Evolutionary conservation across 2,329 filamentous ascomycete species (phyloP), one percentile per base, ranked within the genome.

Genomic region (Dothiorella sarmentorum): DNA sequence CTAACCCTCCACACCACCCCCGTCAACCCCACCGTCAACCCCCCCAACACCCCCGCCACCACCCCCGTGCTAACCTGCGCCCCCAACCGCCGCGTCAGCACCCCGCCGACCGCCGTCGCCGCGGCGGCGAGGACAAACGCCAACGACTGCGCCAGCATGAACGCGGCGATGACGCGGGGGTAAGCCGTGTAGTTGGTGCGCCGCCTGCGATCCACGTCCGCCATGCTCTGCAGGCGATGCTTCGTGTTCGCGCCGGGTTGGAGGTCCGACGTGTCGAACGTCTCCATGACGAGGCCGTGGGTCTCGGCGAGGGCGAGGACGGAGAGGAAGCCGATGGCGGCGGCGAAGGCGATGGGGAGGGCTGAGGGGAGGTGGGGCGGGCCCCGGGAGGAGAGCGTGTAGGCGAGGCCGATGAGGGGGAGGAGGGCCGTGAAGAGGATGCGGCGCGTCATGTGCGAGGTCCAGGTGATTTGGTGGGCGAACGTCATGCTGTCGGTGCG

Each of bases 201-300:
- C 45, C 82, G 78, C 31, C 75, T 69, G 17, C 73, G 69, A 27
- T 75, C 73, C 20, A 73, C 71, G 13, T 74, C 71, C 3, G 76
- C 73, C 68, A 81, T 73, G 57, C 64, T 78, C 67, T 78, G 65
- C 18, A 78, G 66, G 0, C 78, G 73, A 64, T 80, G 78, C 24
- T 66, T 69, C 26, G 75, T 78, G 58, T 82, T 88, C 77, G 88
- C 86, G 10, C 87, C 86, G 2, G 87, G 85, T 64, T 89, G 87
- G 3, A 92, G 77, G 69, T 92, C 89, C 38, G 86, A 90, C n/a
- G 85, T 89, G 69, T 92, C 89, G 69, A 87, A 92, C 0, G 85
- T 86, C 68, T 91, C 88, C 88, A 92, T 91, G 68, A 91, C 82
- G 29, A 92, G 75, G 0, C 88, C 87, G 63, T 87, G 84, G 71